Conservation (phyloP, 2,329 filamentous ascomycete genomes). For the Phyllosticta citriasiana region DNA sequence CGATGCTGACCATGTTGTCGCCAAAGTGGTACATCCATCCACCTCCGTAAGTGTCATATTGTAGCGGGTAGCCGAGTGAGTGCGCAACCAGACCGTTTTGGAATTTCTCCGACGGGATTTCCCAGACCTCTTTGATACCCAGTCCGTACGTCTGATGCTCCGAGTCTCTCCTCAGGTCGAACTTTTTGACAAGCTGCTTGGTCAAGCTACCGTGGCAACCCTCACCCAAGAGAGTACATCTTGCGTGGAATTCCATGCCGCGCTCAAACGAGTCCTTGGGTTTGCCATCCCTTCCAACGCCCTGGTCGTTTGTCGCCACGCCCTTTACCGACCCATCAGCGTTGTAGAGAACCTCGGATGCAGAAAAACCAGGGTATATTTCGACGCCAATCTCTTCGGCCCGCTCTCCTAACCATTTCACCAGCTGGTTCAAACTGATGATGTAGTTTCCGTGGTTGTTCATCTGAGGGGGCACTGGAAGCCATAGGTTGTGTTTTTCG, state of each 20-base stretch:
- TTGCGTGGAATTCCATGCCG: conserved; percentile 96
- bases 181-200: conserved; percentile 92
- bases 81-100: conserved; percentile 76
- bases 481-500: conserved; percentile 62
- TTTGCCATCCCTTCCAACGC: conserved; percentile 69
- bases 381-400: conserved; percentile 97
- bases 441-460: conserved; percentile 98
- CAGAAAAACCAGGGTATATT: conserved; percentile 91
- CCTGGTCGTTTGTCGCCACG: conserved; percentile 92
- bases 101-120: conserved; percentile 88
- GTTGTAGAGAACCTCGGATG: conserved; percentile 82
- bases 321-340: conserved; percentile 81
- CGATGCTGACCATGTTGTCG: conserved; percentile 88
- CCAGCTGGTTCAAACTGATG: conserved; percentile 86
- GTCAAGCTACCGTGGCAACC: conserved; percentile 92
- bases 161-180: conserved; percentile 77
- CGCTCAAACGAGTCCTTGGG: conserved; percentile 87
- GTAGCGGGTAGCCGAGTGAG: conserved; percentile 84
- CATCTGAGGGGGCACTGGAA: conserved; percentile 93
- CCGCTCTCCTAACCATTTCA: conserved; percentile 89
- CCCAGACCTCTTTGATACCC: conserved; percentile 96
- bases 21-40: conserved; percentile 99
- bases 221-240: conserved; percentile 84
- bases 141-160: conserved; percentile 93
- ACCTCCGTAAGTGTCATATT: conserved; percentile 84